Evolutionary conservation across 768 basidiomycete species (phyloP), one percentile per base, ranked within the genome.

Genomic region (Asterophora lycoperdoides): DNA sequence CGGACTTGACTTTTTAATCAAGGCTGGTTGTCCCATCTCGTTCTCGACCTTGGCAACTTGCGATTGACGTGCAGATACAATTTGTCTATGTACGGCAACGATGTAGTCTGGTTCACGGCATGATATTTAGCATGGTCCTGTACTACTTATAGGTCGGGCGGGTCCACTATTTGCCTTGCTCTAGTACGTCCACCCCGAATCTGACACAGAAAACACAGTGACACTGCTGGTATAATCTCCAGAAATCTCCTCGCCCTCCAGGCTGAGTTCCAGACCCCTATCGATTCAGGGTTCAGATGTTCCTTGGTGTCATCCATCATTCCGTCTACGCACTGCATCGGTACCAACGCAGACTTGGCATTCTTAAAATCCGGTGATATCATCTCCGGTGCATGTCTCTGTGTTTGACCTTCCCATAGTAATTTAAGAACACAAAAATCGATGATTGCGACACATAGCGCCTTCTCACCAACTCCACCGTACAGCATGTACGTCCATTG

Each of bases 311-410:
- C 23, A 36, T n/a, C 9, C n/a, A 11, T 9, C 33, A 11, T 39
- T 18, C 42, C 42, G 42, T 23, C 23, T 23, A 23, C 23, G 3
- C 23, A 23, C 32, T 34, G 15, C 23, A 44, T 44, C 42, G 42
- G 42, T 14, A n/a, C 19, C 42, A 11, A 34, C 19, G 13, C 7
- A n/a, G 41, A 41, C 23, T 29, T 41, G 41, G 41, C 15, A 47
- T 30, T n/a, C 19, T 43, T 18, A 33, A 33, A 48, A 29, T 44
- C 54, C 54, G 50, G 54, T 44, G 48, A 49, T 52, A 35, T 47
- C 51, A 28, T 37, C 37, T 47, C 48, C 41, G 51, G 20, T 33
- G 28, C 41, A 41, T 34, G 23, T 35, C 23, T 47, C 23, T 47
- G 26, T 49, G 18, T 41, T 11, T 34, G 37, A 18, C 20, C 45